Conservation (phyloP, 2,329 filamentous ascomycete genomes). For the Aspergillus terreus region DNA sequence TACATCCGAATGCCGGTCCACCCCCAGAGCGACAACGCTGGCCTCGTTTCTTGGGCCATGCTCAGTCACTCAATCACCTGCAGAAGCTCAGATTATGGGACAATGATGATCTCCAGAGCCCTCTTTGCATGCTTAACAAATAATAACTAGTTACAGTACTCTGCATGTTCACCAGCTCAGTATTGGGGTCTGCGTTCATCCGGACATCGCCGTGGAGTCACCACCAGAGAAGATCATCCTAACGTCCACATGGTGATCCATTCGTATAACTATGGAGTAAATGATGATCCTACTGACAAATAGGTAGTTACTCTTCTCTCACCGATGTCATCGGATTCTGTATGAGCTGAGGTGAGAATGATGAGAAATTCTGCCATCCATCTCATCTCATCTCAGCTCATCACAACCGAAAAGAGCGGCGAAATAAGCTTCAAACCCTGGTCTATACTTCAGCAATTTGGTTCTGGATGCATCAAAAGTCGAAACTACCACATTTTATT, state of each 20-base stretch:
- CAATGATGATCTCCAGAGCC: background rate
- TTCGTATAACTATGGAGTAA: background rate
- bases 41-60: background rate
- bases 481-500: background rate
- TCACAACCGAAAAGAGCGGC: too few species aligned
- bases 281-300: background rate
- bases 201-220: too few species aligned
- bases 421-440: too few species aligned
- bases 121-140: background rate
- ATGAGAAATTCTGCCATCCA: too few species aligned
- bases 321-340: too few species aligned
- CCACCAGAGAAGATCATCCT: background rate
- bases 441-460: background rate
- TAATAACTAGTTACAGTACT: background rate
- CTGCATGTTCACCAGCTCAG: background rate
- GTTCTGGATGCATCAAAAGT: background rate
- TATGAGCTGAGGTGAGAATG: too few species aligned
- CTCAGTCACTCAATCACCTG: background rate
- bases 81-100: background rate
- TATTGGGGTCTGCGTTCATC: background rate
- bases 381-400: too few species aligned
- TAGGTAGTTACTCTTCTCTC: background rate
- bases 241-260: background rate
- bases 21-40: background rate
- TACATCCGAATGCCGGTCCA: background rate